Base-by-base conservation (phyloP, 2,329 filamentous ascomycete genomes). In the Anthostomella pinea region DNA sequence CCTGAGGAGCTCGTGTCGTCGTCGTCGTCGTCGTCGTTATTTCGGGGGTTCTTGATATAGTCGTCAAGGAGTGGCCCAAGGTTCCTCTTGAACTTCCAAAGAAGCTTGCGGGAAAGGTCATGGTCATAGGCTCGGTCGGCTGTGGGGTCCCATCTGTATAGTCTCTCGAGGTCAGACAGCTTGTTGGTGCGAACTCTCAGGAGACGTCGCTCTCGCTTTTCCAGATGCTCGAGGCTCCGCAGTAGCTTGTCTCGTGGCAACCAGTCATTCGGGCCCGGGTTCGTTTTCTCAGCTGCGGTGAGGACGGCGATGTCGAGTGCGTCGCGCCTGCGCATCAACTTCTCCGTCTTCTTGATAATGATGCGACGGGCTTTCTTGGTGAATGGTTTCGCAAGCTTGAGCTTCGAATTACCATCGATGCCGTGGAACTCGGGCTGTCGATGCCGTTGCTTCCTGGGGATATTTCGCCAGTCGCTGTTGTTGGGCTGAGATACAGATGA, bases 41-140 rank as follows among this genome's bases (percentile, higher is more conserved):
- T 13, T 11, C 4, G 3, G 6, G 10, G 19, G 13, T 33, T 11
- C 13, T 25, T 33, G 6, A 11, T 16, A 27, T 32, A 33, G 9
- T 35, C 25, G 14, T 43, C 17, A 21, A 52, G 25, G 17, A 41
- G 36, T 9, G 51, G 43, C 2, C 41, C 49, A 11, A 52, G 46
- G 20, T 48, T 43, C 30, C 43, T 40, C 33, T 48, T 48, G 35
- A 53, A 52, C 17, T 31, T 41, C 35, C 30, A 34, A 7, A 51
- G 41, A 9, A 48, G 41, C 10, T 36, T 32, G n/a, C 35, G 39
- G 9, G 46, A 19, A 8, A 54, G 23, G 20, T 51, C 38, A 22
- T 40, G 30, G 34, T 51, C 48, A 8, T 19, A 5, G 10, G 45
- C 46, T 3, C 46, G 40, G 17, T 48, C 30, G 15, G 35, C 11